phyloP scores from a whole-genome alignment of 805 yeast species.

The Metschnikowia similis region DNA sequence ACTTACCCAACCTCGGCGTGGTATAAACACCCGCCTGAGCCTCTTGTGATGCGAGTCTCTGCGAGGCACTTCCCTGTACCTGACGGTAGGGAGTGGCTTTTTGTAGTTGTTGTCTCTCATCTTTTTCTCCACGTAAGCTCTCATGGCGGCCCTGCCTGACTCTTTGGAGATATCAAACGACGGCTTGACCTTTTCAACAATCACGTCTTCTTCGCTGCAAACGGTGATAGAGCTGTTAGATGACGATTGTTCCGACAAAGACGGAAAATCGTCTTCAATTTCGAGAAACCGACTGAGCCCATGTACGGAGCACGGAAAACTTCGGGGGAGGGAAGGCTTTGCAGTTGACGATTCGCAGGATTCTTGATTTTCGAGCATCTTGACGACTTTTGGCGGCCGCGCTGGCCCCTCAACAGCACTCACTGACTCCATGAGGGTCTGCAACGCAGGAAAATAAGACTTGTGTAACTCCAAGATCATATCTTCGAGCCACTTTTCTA shows the following conservation, averaged over 20 bases:
- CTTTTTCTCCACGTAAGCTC: slow-evolving; percentile 7
- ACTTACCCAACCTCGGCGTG: slow-evolving; percentile 13
- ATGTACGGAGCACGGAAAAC: slow-evolving; percentile 1
- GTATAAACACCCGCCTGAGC: slow-evolving; percentile 9
- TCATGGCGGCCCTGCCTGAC: slow-evolving; percentile 12
- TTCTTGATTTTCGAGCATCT: not conserved
- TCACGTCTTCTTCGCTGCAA: not conserved
- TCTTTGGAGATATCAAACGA: slow-evolving; percentile 12
- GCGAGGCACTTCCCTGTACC: not conserved
- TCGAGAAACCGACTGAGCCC: slow-evolving; percentile 1
- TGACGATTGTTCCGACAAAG: not conserved
- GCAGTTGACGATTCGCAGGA: no score
- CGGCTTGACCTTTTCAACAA: slow-evolving; percentile 1
- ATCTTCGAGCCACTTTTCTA: not conserved
- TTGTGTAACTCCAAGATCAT: no score
- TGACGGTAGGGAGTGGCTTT: not conserved
- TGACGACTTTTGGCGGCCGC: not conserved
- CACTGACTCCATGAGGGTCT: not conserved
- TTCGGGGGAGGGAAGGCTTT: not conserved
- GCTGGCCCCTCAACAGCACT: not conserved
- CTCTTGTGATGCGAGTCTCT: not conserved
- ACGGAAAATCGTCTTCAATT: not conserved
- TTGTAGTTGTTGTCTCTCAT: slow-evolving; percentile 1
- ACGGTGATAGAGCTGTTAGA: not conserved
- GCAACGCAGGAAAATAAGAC: not conserved